Evolutionary conservation across 1,139 yeast genomes (phyloP).

Genomic region (Kurtzmaniella quercitrusa): DNA sequence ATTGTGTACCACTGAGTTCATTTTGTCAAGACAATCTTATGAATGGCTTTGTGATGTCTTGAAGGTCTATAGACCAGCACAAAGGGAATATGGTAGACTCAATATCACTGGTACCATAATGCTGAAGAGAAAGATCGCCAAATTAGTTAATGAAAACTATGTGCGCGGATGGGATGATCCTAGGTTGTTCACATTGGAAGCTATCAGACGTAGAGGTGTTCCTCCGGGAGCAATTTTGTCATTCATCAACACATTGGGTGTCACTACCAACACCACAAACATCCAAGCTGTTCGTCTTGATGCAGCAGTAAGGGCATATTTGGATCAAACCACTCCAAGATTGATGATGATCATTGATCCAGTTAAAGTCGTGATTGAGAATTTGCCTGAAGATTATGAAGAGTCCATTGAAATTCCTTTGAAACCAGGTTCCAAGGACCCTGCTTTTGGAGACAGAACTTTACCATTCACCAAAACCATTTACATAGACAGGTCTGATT

Average conservation of each 20-base stretch:
- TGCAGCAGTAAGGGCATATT: slow-evolving; percentile 76
- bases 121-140: slow-evolving; percentile 94
- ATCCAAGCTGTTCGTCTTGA: slow-evolving; percentile 90
- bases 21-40: slow-evolving; percentile 86
- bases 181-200: slow-evolving; percentile 89
- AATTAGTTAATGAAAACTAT: slow-evolving; percentile 71
- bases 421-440: slow-evolving; percentile 73
- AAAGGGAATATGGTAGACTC: slow-evolving; percentile 95
- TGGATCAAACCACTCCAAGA: slow-evolving; percentile 92
- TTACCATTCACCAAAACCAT: slow-evolving; percentile 74
- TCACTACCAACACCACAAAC: slow-evolving; percentile 87
- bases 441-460: slow-evolving; percentile 63
- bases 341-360: slow-evolving; percentile 93
- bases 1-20: slow-evolving; percentile 92
- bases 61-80: slow-evolving; percentile 96
- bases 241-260: slow-evolving; percentile 93
- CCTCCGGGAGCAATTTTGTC: slow-evolving; percentile 98
- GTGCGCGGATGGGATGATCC: slow-evolving; percentile 99
- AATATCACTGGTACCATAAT: slow-evolving; percentile 91
- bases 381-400: slow-evolving; percentile 68
- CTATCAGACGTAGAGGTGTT: slow-evolving; percentile 93
- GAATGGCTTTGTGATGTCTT: slow-evolving; percentile 98
- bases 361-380: slow-evolving; percentile 75
- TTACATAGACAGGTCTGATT: slow-evolving; percentile 84
- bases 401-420: slow-evolving; percentile 77